Conservation (phyloP, 2,329 filamentous ascomycete genomes). For the Domatiomyces globalis region DNA sequence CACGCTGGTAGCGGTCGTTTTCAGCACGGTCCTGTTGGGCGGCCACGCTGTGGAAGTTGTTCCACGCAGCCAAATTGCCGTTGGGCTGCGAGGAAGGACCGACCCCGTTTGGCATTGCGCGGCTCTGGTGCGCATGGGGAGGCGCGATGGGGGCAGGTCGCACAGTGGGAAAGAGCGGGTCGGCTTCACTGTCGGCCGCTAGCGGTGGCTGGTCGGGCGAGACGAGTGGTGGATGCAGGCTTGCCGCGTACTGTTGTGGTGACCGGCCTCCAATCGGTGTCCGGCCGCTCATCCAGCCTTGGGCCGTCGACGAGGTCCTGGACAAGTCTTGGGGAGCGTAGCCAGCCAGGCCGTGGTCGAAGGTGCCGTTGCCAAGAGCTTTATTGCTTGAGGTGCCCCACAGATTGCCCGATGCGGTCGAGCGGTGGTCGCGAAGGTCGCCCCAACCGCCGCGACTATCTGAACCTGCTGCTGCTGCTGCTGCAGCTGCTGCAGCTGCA, state of each 20-base stretch:
- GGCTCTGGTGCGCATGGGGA: conserved; percentile 24
- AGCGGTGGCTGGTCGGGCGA: conserved; percentile 27
- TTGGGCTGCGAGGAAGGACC: conserved; percentile 19
- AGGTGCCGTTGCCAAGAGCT: conserved; percentile 50
- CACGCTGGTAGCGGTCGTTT: conserved; percentile 27
- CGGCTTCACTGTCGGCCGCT: conserved; percentile 22
- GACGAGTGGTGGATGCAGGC: conserved; percentile 20
- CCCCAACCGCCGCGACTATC: conserved; percentile 16
- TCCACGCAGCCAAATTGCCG: conserved; percentile 28
- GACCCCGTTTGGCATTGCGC: conserved; percentile 12
- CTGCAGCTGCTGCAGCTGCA: conserved; percentile 7
- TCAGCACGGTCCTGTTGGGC: conserved; percentile 29
- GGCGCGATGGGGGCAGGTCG: conserved; percentile 35
- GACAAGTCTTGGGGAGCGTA: conserved; percentile 34
- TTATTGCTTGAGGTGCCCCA: conserved; percentile 45
- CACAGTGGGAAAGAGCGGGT: conserved; percentile 27
- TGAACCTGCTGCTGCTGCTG: conserved; percentile 5
- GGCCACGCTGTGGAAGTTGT: conserved; percentile 30
- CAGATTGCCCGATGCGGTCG: conserved; percentile 34
- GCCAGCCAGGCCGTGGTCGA: conserved; percentile 39
- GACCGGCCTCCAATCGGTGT: conserved; percentile 16
- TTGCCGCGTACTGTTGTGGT: conserved; percentile 7
- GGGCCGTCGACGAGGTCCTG: conserved; percentile 28
- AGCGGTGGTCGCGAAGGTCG: conserved; percentile 21
- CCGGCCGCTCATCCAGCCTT: conserved; percentile 20